A percentile compares a stretch with the other conserved stretches of the same genome.
These are phyloP conservation scores for Zymoseptoria ardabiliae DNA, from an alignment of 2,329 filamentous ascomycete genomes.

Conservation along the genomic window DNA sequence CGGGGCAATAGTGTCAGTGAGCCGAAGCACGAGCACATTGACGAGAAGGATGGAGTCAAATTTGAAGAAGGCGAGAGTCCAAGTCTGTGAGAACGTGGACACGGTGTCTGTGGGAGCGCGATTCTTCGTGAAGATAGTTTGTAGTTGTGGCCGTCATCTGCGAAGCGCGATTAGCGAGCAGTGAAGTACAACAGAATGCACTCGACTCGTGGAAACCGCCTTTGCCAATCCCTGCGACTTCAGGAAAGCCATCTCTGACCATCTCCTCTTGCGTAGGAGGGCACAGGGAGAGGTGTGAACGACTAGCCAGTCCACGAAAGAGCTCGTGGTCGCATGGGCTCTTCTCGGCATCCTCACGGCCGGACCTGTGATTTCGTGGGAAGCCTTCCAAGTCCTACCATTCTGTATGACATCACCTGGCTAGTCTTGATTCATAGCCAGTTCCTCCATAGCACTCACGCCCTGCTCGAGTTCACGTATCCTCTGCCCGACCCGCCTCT, in stretches of 20 bases:
- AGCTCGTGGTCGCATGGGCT: neutral
- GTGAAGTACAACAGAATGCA: neutral
- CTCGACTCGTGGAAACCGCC: neutral
- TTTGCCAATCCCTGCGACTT: neutral
- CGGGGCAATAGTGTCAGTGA: conserved; percentile 14
- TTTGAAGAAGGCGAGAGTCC: conserved; percentile 10
- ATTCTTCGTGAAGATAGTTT: neutral
- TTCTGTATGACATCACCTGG: neutral
- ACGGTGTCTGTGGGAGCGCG: neutral
- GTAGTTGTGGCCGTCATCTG: neutral
- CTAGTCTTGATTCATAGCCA: conserved; percentile 41
- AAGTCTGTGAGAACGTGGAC: neutral
- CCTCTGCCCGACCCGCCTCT: conserved; percentile 43
- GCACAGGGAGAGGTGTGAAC: no score
- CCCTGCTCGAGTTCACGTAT: conserved; percentile 49
- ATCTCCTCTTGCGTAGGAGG: no score
- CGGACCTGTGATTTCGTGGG: neutral
- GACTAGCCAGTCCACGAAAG: no score
- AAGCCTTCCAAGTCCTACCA: neutral
- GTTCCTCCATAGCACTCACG: conserved; percentile 45
- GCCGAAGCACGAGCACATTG: conserved; percentile 1
- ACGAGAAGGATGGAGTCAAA: conserved; percentile 14
- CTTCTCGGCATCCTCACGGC: neutral
- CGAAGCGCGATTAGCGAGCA: neutral
- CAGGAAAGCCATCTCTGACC: no score